A percentile compares a stretch with the other conserved stretches of the same genome.
Conservation (phyloP, 352 stramenopile genomes). For the Globisporangium spiculum region DNA sequence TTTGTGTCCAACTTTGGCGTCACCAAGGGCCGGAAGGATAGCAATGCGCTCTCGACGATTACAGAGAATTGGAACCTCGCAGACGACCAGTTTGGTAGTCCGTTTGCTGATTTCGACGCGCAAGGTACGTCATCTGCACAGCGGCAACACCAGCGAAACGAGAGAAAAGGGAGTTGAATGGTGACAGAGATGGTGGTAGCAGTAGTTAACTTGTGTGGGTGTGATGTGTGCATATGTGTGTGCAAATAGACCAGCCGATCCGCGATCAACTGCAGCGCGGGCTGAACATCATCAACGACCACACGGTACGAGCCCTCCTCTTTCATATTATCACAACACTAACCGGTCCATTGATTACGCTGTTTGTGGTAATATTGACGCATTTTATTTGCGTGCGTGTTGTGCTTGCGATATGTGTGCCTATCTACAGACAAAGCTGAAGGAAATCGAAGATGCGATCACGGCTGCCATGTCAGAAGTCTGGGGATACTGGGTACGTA, state of each 20-base stretch:
- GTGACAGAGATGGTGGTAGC: neutral
- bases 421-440: slow-evolving; percentile 64
- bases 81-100: slow-evolving; percentile 75
- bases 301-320: slow-evolving; percentile 46
- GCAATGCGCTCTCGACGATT: slow-evolving; percentile 78
- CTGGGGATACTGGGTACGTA: slow-evolving; percentile 82
- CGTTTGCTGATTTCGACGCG: slow-evolving; percentile 77
- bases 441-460: slow-evolving; percentile 86
- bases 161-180: neutral
- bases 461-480: slow-evolving; percentile 87
- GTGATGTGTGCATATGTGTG: neutral
- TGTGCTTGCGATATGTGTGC: neutral
- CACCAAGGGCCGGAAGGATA: slow-evolving; percentile 62
- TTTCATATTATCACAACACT: neutral
- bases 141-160: neutral
- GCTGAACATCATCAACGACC: slow-evolving; percentile 85
- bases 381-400: neutral
- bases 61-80: slow-evolving; percentile 85
- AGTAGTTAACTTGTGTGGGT: neutral
- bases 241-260: slow-evolving; percentile 66
- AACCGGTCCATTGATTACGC: neutral
- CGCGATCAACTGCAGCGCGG: slow-evolving; percentile 76
- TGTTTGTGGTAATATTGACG: neutral
- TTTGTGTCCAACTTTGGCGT: slow-evolving; percentile 82
- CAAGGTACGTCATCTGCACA: slow-evolving; percentile 41